Evolutionary conservation across 129 eudicot genomes (phyloP).

Genomic region (Daucus carota): DNA sequence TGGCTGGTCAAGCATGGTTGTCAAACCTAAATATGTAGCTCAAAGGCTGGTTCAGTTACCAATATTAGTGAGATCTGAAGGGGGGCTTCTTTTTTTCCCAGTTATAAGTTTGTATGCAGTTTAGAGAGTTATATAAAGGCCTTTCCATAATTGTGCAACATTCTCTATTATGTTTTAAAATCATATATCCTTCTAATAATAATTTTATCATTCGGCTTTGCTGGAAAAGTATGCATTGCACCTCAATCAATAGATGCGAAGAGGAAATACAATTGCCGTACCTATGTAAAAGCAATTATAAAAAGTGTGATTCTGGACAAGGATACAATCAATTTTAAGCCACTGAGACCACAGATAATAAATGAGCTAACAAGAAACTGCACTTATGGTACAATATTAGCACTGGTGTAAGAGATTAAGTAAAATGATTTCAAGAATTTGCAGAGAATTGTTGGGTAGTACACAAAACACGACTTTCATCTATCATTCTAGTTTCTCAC

Average conservation of each 20-base stretch:
- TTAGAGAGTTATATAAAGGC: too few relatives aligned
- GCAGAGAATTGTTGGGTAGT: background rate
- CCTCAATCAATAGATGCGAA: too few relatives aligned
- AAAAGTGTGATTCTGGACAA: background rate
- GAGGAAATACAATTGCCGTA: background rate
- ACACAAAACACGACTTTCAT: conserved; percentile 4
- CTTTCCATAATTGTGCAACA: too few relatives aligned
- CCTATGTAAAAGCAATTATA: too few relatives aligned
- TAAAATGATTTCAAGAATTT: background rate
- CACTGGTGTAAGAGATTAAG: background rate
- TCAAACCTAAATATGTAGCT: background rate
- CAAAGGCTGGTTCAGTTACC: background rate
- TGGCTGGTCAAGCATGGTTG: background rate
- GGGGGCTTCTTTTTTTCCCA: background rate
- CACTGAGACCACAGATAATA: background rate
- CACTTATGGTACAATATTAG: background rate
- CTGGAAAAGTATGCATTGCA: too few relatives aligned
- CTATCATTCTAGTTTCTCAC: conserved; percentile 19
- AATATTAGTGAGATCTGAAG: background rate
- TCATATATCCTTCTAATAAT: too few relatives aligned
- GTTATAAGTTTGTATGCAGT: background rate
- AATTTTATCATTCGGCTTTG: too few relatives aligned
- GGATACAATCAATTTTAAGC: background rate
- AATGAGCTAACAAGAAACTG: background rate
- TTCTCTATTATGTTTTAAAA: too few relatives aligned